Base-by-base conservation (phyloP, 192 early-diverging fungal species). In the Umbelopsis ramanniana region DNA sequence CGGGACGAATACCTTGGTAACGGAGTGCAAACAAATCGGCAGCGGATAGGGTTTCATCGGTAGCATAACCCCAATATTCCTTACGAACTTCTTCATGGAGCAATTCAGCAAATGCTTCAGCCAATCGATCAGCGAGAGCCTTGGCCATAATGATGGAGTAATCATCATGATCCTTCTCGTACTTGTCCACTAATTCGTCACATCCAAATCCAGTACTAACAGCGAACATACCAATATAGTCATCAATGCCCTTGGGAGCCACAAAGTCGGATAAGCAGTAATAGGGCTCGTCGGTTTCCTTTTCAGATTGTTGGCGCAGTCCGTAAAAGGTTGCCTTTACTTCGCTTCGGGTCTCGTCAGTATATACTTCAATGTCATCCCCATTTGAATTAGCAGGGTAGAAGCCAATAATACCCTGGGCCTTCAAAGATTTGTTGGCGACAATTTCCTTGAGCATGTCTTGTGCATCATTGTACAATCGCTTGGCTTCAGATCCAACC, bases 1-100 rank as follows among this genome's bases (percentile, higher is more conserved):
- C 96, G 2, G 96, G 96, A 14, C 96, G 92, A 72, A 98, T 98
- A 66, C 96, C 96, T 76, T 94, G 90, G 82, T 98, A 98, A 78
- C 94, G 94, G 76, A 98, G 90, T 78, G 91, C 89, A 75, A 98
- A 86, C 86, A 97, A 76, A 40, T 96, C 94, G 67, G 88, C 87
- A 38, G 92, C 85, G 29, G 88, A 80, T 66, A 98, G 83, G 0
- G 82, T 82, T 82, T 97, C 96, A 19, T 91, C 82, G 4, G 87
- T 81, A 10, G 93, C 86, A 83, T 95, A 98, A 57, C 95, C 96
- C 96, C 96, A 98, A 37, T 90, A 81, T 21, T 91, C 86, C 47
- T 89, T 91, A n/a, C 96, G 91, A 67, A 97, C 89, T 72, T 93
- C 89, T 71, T 94, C 92, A 79, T 98, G 96, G 47, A 98, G 77